Evolutionary conservation across 1,284 basidiomycete genomes (phyloP), one percentile per base, ranked within the genome.

Genomic region (Fomes fomentarius): DNA sequence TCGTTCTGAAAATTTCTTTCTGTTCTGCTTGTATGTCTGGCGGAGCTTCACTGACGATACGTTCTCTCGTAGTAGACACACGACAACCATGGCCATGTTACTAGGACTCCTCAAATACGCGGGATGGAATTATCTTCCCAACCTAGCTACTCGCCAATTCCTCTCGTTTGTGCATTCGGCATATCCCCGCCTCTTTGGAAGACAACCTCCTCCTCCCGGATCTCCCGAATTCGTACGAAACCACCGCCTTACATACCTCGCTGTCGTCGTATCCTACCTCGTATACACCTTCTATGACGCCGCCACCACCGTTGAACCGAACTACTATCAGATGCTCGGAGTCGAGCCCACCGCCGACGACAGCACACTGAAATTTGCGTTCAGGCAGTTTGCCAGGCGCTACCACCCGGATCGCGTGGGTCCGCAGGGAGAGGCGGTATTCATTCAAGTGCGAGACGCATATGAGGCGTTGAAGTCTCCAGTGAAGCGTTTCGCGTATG

Each of bases 381-480:
- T 93, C 68, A 77, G 91, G 47, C 74, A 80, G 8, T 88, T 94
- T 60, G 93, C 90, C 4, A 82, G 82, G 63, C 76, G 72, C 58
- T 77, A 87, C 61, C 93, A 96, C 67, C 94, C 93, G 0, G 93
- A 96, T 74, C 79, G 87, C 54, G 82, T 84, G 11, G 90, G 91
- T 0, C 70, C 74, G 0, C 72, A 75, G n/a, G 86, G 85, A 2
- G 84, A 86, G 55, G 76, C 76, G 5, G 57, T 85, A 41, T 96
- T 95, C 67, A 91, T 94, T 53, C 66, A 75, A 25, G 83, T 91
- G 1, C 76, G 92, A 47, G 81, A 86, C 62, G 90, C 89, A 17
- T 94, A 88, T 65, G 93, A 96, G 67, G 84, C 85, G 0, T 71
- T 96, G 28, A 91, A 85, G 55, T 83, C 94, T 62, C 91, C 93